phyloP scores from a whole-genome alignment of 768 basidiomycete species.

The Lactarius hengduanensis region DNA sequence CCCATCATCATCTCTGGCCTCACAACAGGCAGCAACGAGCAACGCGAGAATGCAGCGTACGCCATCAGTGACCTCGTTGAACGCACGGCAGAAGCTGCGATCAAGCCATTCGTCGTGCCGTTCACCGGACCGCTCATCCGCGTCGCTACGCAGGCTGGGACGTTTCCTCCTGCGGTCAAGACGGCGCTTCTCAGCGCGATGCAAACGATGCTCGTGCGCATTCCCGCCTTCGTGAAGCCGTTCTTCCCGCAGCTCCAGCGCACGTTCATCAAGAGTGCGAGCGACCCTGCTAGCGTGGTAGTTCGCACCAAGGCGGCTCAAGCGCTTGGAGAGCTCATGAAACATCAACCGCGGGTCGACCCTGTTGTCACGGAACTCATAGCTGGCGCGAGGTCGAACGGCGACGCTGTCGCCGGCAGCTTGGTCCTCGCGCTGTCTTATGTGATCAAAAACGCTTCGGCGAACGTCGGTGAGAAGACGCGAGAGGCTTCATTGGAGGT shows the following conservation, averaged over 20 bases:
- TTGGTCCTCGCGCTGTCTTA: slow-evolving; percentile 73
- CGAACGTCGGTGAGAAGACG: slow-evolving; percentile 76
- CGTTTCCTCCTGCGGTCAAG: slow-evolving; percentile 92
- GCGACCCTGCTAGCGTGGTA: slow-evolving; percentile 71
- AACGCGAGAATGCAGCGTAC: slow-evolving; percentile 92
- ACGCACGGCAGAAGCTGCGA: slow-evolving; percentile 74
- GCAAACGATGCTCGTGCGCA: slow-evolving; percentile 77
- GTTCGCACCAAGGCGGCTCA: slow-evolving; percentile 82
- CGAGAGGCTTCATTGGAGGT: slow-evolving; percentile 73
- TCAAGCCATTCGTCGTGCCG: slow-evolving; percentile 94
- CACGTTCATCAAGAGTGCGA: slow-evolving; percentile 91
- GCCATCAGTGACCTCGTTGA: slow-evolving; percentile 96
- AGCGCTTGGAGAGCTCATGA: slow-evolving; percentile 88
- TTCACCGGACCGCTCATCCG: slow-evolving; percentile 96
- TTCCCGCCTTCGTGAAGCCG: slow-evolving; percentile 88
- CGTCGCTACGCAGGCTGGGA: slow-evolving; percentile 85
- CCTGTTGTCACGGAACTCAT: slow-evolving; percentile 91
- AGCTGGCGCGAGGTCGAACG: slow-evolving; percentile 56
- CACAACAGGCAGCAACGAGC: slow-evolving; percentile 91
- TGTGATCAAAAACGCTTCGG: slow-evolving; percentile 66
- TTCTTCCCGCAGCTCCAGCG: slow-evolving; percentile 98
- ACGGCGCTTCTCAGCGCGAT: slow-evolving; percentile 86
- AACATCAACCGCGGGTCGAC: slow-evolving; percentile 85
- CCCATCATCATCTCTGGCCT: slow-evolving; percentile 91
- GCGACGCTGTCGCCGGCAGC: slow-evolving; percentile 69